Evolutionary conservation across 352 stramenopile genomes (phyloP), one percentile per base, ranked within the genome.

Genomic region (Pythium apleroticum): DNA sequence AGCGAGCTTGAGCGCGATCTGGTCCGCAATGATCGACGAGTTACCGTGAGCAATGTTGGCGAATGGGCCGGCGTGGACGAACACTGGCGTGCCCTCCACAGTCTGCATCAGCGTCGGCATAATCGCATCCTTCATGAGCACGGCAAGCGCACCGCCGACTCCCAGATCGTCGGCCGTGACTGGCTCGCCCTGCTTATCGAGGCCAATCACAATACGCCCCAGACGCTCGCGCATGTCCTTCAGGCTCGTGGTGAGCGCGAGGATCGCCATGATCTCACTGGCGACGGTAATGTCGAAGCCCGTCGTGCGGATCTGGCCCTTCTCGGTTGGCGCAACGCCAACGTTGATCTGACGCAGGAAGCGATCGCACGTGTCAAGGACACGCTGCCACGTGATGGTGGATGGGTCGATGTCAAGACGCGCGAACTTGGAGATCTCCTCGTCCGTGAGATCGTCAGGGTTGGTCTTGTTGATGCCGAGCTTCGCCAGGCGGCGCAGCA

Each of bases 31-130:
- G 68, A 99, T 97, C 52, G 89, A 98, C 30, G 91, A 98, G 75
- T 99, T 98, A 35, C 97, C 97, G 63, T 98, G 97, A 5, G 96
- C 96, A 69, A 99, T 99, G 73, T 99, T 98, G 24, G 96, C 98
- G 70, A 99, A 99, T 6, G 98, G 97, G 8, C 98, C 97, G 48
- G 92, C 93, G 78, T 99, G 97, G n/a, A 99, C 96, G 41, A 99
- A 90, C 24, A 99, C 97, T 60, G 71, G 96, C 46, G 84, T 99
- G 52, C 88, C 89, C 73, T 99, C 97, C 3, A 98, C 86, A 0
- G 96, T 99, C 80, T 99, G 97, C 97, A 99, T 99, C 33, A 99
- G 80, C 30, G 97, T 99, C 1, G 97, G 96, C 78, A 98, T 88
- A 43, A 99, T 90, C 24, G 96, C 96, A 76, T 99, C 97, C 71